These are phyloP conservation scores for Exophiala calicioides DNA, from an alignment of 2,329 filamentous ascomycete species.

Conservation along the genomic window DNA sequence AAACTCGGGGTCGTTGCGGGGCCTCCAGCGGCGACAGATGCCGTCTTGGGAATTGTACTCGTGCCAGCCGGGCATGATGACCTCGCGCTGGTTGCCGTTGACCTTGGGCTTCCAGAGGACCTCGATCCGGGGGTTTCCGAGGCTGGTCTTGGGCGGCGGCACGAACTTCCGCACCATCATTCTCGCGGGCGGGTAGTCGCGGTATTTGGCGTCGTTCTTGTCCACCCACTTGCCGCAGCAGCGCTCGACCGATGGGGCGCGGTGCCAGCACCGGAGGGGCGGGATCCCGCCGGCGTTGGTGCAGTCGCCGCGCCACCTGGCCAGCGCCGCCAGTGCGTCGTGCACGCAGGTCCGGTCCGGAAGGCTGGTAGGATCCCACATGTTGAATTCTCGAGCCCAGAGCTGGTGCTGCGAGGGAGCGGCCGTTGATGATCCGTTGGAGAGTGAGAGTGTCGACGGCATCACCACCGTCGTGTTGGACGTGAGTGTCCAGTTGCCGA, in stretches of 20 bases:
- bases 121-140: not conserved
- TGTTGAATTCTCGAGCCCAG: no score
- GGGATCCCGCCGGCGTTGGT: not conserved
- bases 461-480: no score
- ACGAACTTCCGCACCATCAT: not conserved
- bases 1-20: not conserved
- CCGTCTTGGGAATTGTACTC: not conserved
- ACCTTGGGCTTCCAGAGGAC: not conserved
- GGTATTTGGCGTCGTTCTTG: not conserved
- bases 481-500: no score
- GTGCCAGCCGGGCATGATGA: not conserved
- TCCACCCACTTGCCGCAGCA: constrained; percentile 8
- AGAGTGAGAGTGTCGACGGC: no score
- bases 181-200: not conserved
- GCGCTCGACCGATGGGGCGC: constrained; percentile 1
- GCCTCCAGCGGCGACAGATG: not conserved
- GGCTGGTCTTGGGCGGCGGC: no score
- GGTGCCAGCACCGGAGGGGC: not conserved
- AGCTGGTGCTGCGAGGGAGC: no score
- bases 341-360: constrained; percentile 1
- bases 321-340: constrained; percentile 3
- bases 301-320: not conserved
- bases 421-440: no score
- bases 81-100: not conserved
- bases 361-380: no score